Percentiles rank a stretch among this genome's conserved stretches.
Evolutionary conservation across 768 basidiomycete species (phyloP).

Genomic region (Ramaria sp.): DNA sequence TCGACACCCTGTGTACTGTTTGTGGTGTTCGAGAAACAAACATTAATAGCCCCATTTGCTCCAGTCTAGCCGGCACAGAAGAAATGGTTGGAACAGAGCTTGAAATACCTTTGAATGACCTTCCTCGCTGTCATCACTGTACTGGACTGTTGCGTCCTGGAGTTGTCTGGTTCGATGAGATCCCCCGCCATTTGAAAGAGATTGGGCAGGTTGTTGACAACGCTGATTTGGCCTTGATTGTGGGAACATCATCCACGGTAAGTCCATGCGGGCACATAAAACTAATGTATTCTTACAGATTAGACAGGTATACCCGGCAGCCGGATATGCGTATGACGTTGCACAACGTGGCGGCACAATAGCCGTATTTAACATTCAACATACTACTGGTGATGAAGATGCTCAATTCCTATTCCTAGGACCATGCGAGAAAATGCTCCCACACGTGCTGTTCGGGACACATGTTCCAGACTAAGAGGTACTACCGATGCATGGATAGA

Average conservation of each 20-base stretch:
- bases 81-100: conserved; percentile 25
- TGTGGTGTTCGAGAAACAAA: conserved; percentile 35
- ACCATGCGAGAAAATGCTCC: conserved; percentile 36
- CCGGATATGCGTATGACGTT: conserved; percentile 26
- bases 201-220: conserved; percentile 31
- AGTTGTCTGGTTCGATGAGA: conserved; percentile 52
- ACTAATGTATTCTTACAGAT: not conserved
- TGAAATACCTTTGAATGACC: conserved; percentile 25
- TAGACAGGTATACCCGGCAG: conserved; percentile 34
- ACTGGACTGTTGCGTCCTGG: conserved; percentile 36
- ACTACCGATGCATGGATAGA: not conserved
- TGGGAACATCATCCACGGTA: conserved; percentile 46
- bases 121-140: conserved; percentile 37
- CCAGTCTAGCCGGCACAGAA: conserved; percentile 35
- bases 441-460: conserved; percentile 16
- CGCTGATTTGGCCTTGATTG: conserved; percentile 43
- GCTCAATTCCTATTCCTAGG: conserved; percentile 43
- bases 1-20: conserved; percentile 41
- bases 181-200: conserved; percentile 25
- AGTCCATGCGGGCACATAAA: conserved; percentile 10
- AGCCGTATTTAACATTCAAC: conserved; percentile 31
- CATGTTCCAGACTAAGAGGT: not conserved
- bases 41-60: conserved; percentile 33
- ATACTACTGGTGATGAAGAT: conserved; percentile 25
- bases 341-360: conserved; percentile 26